Conservation (phyloP, 495 filamentous ascomycete species). For the Cercophora sp. region DNA sequence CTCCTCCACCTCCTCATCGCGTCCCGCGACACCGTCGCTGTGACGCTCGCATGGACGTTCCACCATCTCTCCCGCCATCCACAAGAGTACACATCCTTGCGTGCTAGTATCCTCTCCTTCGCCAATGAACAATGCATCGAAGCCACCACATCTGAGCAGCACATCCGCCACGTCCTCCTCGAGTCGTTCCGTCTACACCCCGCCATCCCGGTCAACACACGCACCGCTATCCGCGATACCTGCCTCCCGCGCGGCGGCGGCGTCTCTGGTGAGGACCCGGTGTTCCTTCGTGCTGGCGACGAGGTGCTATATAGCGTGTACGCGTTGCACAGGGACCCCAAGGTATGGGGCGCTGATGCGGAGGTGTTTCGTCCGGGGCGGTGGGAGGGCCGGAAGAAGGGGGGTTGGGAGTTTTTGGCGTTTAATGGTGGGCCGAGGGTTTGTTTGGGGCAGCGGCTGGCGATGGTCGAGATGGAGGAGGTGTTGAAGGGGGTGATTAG, state of each 20-base stretch:
- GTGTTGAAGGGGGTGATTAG: background rate
- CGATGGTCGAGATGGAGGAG: background rate
- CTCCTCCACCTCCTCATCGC: constrained; percentile 1
- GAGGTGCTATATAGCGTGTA: constrained; percentile 14
- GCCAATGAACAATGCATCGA: too few relatives aligned
- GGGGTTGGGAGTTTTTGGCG: background rate
- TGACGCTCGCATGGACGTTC: background rate
- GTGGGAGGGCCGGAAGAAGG: background rate
- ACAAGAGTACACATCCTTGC: background rate
- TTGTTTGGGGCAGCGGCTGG: background rate
- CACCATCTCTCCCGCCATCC: background rate
- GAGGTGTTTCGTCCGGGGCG: constrained; percentile 18
- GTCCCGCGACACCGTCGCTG: background rate
- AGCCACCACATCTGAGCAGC: background rate
- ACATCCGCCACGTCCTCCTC: constrained; percentile 42
- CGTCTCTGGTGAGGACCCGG: constrained; percentile 23
- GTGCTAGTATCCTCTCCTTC: background rate
- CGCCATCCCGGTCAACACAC: constrained; percentile 54
- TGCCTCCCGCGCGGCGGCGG: constrained; percentile 10
- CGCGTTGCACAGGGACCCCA: constrained; percentile 14
- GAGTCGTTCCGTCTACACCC: constrained; percentile 42
- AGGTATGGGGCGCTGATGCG: constrained; percentile 19
- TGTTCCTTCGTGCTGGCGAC: constrained; percentile 26
- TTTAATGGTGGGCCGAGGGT: background rate
- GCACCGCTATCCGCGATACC: constrained; percentile 44